These are phyloP conservation scores for Candida hispaniensis DNA, from an alignment of 805 yeast species.

Conservation along the genomic window DNA sequence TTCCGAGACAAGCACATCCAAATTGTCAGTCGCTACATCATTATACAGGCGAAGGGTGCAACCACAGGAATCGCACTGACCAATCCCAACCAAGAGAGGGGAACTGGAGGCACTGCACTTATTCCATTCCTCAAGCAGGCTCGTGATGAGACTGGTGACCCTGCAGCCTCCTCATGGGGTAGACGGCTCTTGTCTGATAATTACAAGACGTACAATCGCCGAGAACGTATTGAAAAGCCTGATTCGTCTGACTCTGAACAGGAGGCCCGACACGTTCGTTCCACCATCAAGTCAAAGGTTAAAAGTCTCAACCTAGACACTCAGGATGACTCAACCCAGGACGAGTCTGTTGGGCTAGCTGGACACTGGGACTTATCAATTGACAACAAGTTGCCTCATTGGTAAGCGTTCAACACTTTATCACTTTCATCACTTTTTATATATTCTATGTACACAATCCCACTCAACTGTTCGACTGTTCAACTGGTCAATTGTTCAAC, in stretches of 20 bases:
- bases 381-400: too few species aligned
- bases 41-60: constrained; percentile 60
- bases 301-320: constrained; percentile 12
- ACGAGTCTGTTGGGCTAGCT: constrained; percentile 10
- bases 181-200: constrained; percentile 37
- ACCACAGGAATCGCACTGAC: constrained; percentile 37
- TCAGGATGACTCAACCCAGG: constrained; percentile 7
- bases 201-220: constrained; percentile 14
- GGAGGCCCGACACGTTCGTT: constrained; percentile 2
- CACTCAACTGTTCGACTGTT: too few species aligned
- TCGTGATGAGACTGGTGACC: constrained; percentile 89
- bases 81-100: constrained; percentile 45
- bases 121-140: constrained; percentile 90
- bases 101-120: constrained; percentile 91
- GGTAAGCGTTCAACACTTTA: too few species aligned
- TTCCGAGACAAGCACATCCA: constrained; percentile 92
- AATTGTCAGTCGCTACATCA: constrained; percentile 77
- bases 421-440: too few species aligned
- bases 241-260: constrained; percentile 8
- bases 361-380: constrained; percentile 14
- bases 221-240: constrained; percentile 5
- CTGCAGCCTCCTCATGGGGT: constrained; percentile 92
- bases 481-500: too few species aligned
- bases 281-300: constrained; percentile 10
- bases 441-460: too few species aligned